A percentile compares a stretch with the other conserved stretches of the same genome.
Conservation (phyloP, 495 filamentous ascomycete genomes). For the Xylaria cubensis region DNA sequence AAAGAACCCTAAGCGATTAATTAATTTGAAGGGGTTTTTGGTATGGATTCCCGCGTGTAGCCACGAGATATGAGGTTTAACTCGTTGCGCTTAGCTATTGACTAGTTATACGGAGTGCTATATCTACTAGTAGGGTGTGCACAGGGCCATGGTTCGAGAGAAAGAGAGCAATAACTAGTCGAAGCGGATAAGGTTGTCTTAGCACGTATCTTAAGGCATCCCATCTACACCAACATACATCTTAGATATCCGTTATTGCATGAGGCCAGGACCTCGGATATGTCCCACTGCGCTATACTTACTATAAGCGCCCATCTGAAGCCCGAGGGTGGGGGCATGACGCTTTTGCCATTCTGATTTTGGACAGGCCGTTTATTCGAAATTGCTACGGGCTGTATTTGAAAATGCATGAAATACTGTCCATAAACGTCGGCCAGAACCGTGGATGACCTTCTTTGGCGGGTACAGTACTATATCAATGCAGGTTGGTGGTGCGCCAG, state of each 20-base stretch:
- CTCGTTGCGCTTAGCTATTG: not conserved
- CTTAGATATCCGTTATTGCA: not conserved
- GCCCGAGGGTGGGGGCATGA: not conserved
- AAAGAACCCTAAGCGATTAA: not conserved
- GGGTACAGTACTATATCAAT: not conserved
- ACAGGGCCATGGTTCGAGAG: conserved; percentile 18
- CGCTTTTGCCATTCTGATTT: not conserved
- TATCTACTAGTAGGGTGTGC: conserved; percentile 20
- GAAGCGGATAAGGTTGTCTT: conserved; percentile 2
- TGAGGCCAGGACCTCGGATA: not conserved
- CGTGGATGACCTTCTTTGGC: not conserved
- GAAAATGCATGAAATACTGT: conserved; percentile 3
- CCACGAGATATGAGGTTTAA: not conserved
- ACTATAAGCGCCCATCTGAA: conserved; percentile 8
- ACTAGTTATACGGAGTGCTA: not conserved
- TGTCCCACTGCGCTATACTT: not conserved
- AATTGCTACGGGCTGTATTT: not conserved
- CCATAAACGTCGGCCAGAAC: not conserved
- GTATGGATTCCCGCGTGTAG: not conserved
- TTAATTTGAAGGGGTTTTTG: not conserved
- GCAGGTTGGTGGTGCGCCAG: not conserved
- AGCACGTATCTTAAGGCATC: not conserved
- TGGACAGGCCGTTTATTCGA: not conserved
- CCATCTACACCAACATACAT: not conserved
- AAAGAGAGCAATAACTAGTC: not conserved